A percentile compares a stretch with the other conserved stretches of the same genome.
Evolutionary conservation across 1,284 basidiomycete genomes (phyloP).

Genomic region (Mycosarcoma maydis): DNA sequence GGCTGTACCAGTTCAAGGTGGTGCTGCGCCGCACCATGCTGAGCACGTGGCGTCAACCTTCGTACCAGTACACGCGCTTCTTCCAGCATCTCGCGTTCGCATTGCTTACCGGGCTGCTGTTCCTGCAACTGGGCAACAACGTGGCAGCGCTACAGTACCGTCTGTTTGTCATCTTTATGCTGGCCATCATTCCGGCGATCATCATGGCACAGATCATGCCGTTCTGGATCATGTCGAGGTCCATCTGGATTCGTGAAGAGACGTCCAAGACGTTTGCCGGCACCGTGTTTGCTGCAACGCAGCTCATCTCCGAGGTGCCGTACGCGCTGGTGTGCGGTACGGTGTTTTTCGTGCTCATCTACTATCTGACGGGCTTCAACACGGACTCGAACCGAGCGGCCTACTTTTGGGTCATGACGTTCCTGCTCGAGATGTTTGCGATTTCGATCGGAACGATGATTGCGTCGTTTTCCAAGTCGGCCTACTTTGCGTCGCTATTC

Average conservation of each 20-base stretch:
- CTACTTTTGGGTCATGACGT: constrained; percentile 74
- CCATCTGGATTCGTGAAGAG: constrained; percentile 59
- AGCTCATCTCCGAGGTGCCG: constrained; percentile 72
- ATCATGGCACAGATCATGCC: constrained; percentile 85
- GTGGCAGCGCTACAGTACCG: constrained; percentile 82
- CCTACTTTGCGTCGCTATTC: constrained; percentile 79
- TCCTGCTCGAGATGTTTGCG: constrained; percentile 54
- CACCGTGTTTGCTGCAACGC: constrained; percentile 65
- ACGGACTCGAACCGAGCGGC: constrained; percentile 72
- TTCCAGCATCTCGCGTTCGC: constrained; percentile 74
- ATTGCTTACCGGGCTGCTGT: constrained; percentile 82
- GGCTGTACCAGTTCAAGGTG: constrained; percentile 79
- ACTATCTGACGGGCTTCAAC: constrained; percentile 75
- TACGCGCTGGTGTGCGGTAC: constrained; percentile 73
- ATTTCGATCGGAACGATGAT: constrained; percentile 57
- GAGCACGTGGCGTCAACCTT: constrained; percentile 67
- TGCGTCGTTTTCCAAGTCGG: constrained; percentile 70
- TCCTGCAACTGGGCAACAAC: constrained; percentile 79
- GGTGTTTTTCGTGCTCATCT: constrained; percentile 56
- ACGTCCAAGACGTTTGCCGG: constrained; percentile 58
- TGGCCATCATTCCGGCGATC: constrained; percentile 77
- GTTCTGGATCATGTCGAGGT: constrained; percentile 81
- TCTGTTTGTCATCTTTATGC: constrained; percentile 74
- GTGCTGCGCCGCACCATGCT: constrained; percentile 79
- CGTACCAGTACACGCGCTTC: constrained; percentile 73